These are phyloP conservation scores for Eleusine indica DNA, from an alignment of 176 grass and related monocot species.

Conservation along the genomic window DNA sequence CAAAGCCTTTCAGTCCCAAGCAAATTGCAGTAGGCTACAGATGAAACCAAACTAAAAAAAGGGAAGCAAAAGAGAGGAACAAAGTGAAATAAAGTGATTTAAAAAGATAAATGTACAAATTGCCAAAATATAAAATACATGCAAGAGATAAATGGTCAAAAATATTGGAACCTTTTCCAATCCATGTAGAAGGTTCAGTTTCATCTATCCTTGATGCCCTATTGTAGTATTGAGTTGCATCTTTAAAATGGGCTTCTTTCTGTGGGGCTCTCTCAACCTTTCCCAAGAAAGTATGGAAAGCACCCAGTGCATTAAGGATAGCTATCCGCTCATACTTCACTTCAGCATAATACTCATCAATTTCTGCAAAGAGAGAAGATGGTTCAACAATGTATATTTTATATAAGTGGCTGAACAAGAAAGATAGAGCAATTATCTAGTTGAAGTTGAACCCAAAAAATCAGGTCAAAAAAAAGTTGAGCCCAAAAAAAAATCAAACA, in stretches of 20 bases:
- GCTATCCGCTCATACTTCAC: constrained; percentile 95
- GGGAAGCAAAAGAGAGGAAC: too few species aligned
- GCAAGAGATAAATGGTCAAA: constrained; percentile 29
- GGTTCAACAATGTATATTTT: constrained; percentile 23
- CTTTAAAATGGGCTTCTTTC: constrained; percentile 84
- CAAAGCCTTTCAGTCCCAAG: neutral
- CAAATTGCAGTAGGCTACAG: neutral
- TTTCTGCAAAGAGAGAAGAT: constrained; percentile 61
- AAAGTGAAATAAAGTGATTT: neutral
- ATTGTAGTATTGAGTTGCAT: constrained; percentile 88
- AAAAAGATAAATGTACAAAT: neutral
- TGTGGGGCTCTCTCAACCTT: constrained; percentile 73
- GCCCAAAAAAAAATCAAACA: neutral
- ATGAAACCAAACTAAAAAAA: too few species aligned
- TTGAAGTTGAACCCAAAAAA: neutral
- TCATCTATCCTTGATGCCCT: constrained; percentile 94
- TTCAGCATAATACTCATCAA: constrained; percentile 95
- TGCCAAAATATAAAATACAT: constrained; percentile 23
- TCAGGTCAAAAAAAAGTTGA: too few species aligned
- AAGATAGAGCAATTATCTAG: neutral
- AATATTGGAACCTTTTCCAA: constrained; percentile 76
- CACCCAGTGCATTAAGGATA: constrained; percentile 89
- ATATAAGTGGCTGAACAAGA: neutral
- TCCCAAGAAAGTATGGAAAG: constrained; percentile 84
- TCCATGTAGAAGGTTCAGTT: constrained; percentile 90